Percentiles rank a stretch among this genome's conserved stretches.
Conservation (phyloP, 306 rosid genomes). For the Luffa acutangula region DNA sequence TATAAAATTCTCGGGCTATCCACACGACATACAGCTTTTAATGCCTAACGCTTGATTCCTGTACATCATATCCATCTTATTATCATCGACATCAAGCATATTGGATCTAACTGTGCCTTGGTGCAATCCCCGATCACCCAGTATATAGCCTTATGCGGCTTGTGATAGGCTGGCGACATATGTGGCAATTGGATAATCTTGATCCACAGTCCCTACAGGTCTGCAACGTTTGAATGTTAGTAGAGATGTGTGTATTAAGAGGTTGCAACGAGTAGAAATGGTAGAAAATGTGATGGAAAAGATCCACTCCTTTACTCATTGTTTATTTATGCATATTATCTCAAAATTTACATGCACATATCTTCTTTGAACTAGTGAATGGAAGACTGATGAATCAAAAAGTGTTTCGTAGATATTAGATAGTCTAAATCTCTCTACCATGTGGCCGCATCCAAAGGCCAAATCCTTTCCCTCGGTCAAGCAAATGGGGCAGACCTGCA, state of each 20-base stretch:
- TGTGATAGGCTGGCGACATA: constrained; percentile 62
- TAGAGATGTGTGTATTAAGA: not conserved
- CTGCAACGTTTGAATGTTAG: constrained; percentile 25
- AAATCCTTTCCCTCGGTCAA: constrained; percentile 54
- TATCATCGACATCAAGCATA: not conserved
- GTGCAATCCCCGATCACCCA: constrained; percentile 24
- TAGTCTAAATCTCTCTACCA: constrained; percentile 36
- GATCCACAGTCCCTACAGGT: constrained; percentile 75
- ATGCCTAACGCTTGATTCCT: not conserved
- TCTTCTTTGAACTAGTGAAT: not conserved
- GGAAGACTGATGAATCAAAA: not conserved
- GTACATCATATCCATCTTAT: not conserved
- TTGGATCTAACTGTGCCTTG: not conserved
- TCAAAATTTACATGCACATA: not conserved
- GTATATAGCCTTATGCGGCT: constrained; percentile 60
- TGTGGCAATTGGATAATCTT: constrained; percentile 54
- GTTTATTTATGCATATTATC: not conserved
- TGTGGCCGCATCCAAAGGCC: constrained; percentile 86
- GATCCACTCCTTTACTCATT: not conserved
- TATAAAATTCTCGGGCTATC: not conserved
- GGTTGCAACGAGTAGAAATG: not conserved
- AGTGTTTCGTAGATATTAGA: not conserved
- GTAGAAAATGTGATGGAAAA: not conserved
- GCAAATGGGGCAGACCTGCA: constrained; percentile 76
- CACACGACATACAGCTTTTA: not conserved